Evolutionary conservation across 768 basidiomycete species (phyloP), one percentile per base, ranked within the genome.

Genomic region (Brasilioporus rufonigricans): DNA sequence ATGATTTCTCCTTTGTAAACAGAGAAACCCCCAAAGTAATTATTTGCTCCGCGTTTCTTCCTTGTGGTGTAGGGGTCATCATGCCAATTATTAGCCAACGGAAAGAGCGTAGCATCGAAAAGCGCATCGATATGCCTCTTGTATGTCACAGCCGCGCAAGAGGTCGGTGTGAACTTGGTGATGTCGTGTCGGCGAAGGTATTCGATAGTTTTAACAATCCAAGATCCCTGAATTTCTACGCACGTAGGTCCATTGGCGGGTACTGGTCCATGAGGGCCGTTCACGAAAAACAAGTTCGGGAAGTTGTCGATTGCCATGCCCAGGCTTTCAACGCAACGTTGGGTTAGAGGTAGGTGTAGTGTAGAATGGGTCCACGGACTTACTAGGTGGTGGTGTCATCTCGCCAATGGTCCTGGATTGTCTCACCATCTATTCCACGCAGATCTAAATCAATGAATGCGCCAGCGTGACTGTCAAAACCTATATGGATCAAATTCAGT

Each of bases 321-420:
- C 2, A 59, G 39, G 19, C 58, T 58, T 39, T 46, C 21, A 4
- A 18, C 10, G 11, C 13, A 5, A 16, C 16, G 14, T 31, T 31
- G 6, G 29, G n/a, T n/a, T n/a, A n/a, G n/a, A 31, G 23, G 27
- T 18, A 21, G 18, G 7, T 19, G 9, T 16, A n/a, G n/a, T 9
- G 3, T 16, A 18, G 33, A 14, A 21, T 9, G 39, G 5, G 23
- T 43, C 13, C 19, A 26, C 36, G 3, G n/a, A 27, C 62, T 32
- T 18, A 64, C 59, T 55, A 64, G 8, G 62, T 63, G 32, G 23
- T 29, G n/a, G 43, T 33, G n/a, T 55, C 48, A 12, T 64, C 55
- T 41, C 14, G 23, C 55, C 62, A 63, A 12, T 61, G 62, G 1
- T 63, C 51, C 36, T 53, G 58, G 26, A 59, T 59, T 2, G 56